Evolutionary conservation across 2,329 filamentous ascomycete genomes (phyloP), one percentile per base, ranked within the genome.

Genomic region (Diplodia sapinea): DNA sequence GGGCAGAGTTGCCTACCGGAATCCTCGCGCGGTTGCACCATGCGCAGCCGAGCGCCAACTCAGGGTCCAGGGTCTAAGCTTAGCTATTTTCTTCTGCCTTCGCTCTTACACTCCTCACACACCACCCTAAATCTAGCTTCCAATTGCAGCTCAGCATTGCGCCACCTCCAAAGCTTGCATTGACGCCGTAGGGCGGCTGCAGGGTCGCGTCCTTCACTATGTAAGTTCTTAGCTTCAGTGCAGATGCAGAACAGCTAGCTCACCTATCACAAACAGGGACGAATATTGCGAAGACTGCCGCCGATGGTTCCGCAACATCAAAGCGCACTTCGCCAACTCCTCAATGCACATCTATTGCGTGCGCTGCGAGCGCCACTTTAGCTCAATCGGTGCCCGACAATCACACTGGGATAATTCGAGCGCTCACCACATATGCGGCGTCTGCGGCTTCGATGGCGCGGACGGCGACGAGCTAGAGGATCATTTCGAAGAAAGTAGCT

Each of bases 371-470:
- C 62, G 62, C 15, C 1, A 65, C 15, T 65, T 65, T 36, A 26
- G 33, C 33, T 65, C 62, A 4, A 5, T 9, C 15, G 33, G 2
- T 13, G 49, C 49, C 23, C 62, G 49, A 9, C 49, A 55, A 36
- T 8, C n/a, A 51, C 62, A 65, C 23, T 65, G 49, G 62, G 50
- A 54, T 1, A 55, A 65, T 23, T 55, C 49, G 7, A 31, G 20
- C 20, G 62, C 62, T 11, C 62, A 65, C 36, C 43, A 65, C 50
- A n/a, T 54, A 20, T 65, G 62, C 50, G 17, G 17, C 20, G 38
- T 29, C 20, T 65, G 62, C 31, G 50, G 51, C 50, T 65, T 54
- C 47, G 62, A 65, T 15, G 62, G 62, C 9, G 20, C 31, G 4
- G 50, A 65, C 15, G 11, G 17, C 20, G 50, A 55, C 9, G 62